Conservation (phyloP, 176 grass and related monocot genomes). For the Hyparrhenia diplandra region DNA sequence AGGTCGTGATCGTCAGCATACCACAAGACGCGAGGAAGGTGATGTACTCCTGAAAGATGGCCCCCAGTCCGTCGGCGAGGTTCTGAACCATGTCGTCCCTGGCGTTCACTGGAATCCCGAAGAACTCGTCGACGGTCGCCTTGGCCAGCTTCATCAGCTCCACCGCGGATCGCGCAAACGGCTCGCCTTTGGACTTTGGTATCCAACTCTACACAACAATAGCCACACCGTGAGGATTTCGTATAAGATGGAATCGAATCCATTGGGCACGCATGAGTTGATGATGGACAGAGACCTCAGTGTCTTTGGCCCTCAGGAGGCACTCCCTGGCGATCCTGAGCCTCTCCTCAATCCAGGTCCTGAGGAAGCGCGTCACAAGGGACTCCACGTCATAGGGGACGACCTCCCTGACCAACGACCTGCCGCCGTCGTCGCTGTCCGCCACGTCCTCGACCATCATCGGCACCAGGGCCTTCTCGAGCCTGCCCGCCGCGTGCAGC, state of each 20-base stretch:
- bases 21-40: constrained; percentile 78
- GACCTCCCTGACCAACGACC: constrained; percentile 52
- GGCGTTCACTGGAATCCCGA: constrained; percentile 59
- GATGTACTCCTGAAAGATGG: constrained; percentile 68
- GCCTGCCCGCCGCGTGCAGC: constrained; percentile 65
- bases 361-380: constrained; percentile 54
- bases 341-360: constrained; percentile 77
- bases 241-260: not conserved
- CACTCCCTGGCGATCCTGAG: constrained; percentile 61
- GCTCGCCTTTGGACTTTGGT: constrained; percentile 63
- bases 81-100: constrained; percentile 71
- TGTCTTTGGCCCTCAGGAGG: constrained; percentile 69
- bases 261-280: not conserved
- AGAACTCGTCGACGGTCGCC: constrained; percentile 76
- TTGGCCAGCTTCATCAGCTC: constrained; percentile 89
- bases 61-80: constrained; percentile 56
- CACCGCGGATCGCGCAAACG: constrained; percentile 68
- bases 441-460: constrained; percentile 59
- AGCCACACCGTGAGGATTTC: not conserved
- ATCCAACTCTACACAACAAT: constrained; percentile 63
- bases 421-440: constrained; percentile 56
- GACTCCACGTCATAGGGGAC: constrained; percentile 68
- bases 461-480: constrained; percentile 72
- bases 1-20: not conserved
- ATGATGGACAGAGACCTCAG: constrained; percentile 44